Conservation (phyloP, 192 early-diverging fungal genomes). For the Rhizophlyctis rosea region DNA sequence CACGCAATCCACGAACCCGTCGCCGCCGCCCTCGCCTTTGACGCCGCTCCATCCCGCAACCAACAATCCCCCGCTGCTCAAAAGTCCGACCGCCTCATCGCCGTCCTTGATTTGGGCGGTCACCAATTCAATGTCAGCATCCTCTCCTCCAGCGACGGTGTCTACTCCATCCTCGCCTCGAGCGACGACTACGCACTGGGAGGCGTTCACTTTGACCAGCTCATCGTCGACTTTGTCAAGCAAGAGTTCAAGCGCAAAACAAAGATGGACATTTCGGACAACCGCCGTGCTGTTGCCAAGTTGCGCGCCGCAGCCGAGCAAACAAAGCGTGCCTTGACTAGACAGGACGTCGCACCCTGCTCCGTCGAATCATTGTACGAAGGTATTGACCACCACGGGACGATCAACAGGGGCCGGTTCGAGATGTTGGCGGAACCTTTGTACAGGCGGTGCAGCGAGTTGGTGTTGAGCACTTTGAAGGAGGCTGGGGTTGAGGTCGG, state of each 20-base stretch:
- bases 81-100: slow-evolving; percentile 66
- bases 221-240: slow-evolving; percentile 75
- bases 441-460: slow-evolving; percentile 65
- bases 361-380: slow-evolving; percentile 88
- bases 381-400: slow-evolving; percentile 84
- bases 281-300: slow-evolving; percentile 78
- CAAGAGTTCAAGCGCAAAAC: slow-evolving; percentile 86
- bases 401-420: slow-evolving; percentile 83
- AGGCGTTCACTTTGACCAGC: slow-evolving; percentile 81
- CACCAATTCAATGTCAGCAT: slow-evolving; percentile 80
- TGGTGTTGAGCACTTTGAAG: slow-evolving; percentile 64
- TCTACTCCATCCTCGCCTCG: slow-evolving; percentile 75
- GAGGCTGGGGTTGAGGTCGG: slow-evolving; percentile 63
- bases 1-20: slow-evolving; percentile 86
- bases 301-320: slow-evolving; percentile 79
- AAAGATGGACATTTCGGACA: slow-evolving; percentile 73
- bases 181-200: slow-evolving; percentile 76
- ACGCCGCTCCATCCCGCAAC: slow-evolving; percentile 34
- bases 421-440: slow-evolving; percentile 80
- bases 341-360: slow-evolving; percentile 79
- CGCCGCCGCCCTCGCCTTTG: slow-evolving; percentile 86
- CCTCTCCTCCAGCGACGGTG: slow-evolving; percentile 74
- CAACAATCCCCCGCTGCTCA: slow-evolving; percentile 36
- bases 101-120: slow-evolving; percentile 88
- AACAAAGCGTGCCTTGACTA: slow-evolving; percentile 88